Evolutionary conservation across 192 early-diverging fungal genomes (phyloP), one percentile per base, ranked within the genome.

Genomic region (Thoreauomyces humboldtii): DNA sequence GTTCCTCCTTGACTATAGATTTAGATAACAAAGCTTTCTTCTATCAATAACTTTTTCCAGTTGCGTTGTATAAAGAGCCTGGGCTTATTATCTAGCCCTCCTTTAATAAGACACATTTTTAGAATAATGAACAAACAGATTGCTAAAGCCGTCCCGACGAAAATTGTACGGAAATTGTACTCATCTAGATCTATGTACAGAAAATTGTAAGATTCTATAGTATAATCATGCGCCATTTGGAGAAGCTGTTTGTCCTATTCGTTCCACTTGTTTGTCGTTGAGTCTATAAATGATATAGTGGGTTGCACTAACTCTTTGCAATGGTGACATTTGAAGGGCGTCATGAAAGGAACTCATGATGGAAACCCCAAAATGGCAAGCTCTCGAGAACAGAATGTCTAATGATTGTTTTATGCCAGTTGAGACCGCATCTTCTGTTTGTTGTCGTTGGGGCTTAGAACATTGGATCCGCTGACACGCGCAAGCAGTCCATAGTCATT

Each of bases 151-250:
- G n/a, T n/a, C n/a, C n/a, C n/a, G n/a, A n/a, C n/a, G n/a, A n/a
- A n/a, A n/a, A n/a, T n/a, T n/a, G n/a, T n/a, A n/a, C n/a, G n/a
- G n/a, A n/a, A n/a, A n/a, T 51, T 27, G 2, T 51, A 21, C 2
- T 51, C 27, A 1, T n/a, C n/a, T 51, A 57, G 24, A 57, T 57
- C 55, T 15, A 57, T 24, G 55, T 57, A 57, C 29, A 57, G 14
- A 22, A 57, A 57, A 1, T 17, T 25, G 28, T 34, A 57, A 1
- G 55, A 33, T 24, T 57, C 28, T 3, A 34, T 57, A 1, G 55
- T 57, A 17, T 17, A 1, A 0, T 11, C 17, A 34, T 57, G 29
- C 1, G 55, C 55, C 0, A 57, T 0, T 1, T 14, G 11, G 33
- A 57, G 15, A 34, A 57, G 35, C 33, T 57, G 29, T 14, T 28